Conservation (phyloP, 169 alveolate genomes). For the Plasmodium malariae region DNA sequence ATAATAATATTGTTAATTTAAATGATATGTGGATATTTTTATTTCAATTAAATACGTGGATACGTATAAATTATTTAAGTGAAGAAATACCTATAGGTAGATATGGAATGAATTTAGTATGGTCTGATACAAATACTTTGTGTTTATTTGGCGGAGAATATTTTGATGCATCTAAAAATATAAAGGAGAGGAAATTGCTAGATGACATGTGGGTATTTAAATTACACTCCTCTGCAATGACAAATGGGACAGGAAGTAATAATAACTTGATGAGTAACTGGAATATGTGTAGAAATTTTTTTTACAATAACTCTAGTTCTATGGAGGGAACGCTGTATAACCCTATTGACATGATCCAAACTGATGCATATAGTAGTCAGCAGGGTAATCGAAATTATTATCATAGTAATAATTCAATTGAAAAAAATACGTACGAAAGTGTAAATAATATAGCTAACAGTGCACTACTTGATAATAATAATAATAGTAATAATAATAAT, state of each 20-base stretch:
- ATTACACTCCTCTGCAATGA: background rate
- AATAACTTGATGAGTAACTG: too few species aligned
- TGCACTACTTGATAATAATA: too few species aligned
- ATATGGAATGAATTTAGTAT: conserved; percentile 89
- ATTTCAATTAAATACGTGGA: conserved; percentile 87
- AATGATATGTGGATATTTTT: conserved; percentile 93
- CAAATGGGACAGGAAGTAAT: background rate
- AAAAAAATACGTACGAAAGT: background rate
- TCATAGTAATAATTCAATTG: background rate
- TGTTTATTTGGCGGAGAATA: conserved; percentile 93
- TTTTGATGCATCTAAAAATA: conserved; percentile 75
- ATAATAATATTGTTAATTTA: conserved; percentile 83
- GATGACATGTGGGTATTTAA: conserved; percentile 91
- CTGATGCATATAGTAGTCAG: background rate
- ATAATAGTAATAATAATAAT: background rate
- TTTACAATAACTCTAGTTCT: background rate
- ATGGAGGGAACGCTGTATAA: background rate
- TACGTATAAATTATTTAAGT: conserved; percentile 86
- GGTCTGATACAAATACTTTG: conserved; percentile 91
- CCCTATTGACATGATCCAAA: conserved; percentile 1
- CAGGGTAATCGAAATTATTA: background rate
- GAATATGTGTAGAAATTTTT: background rate
- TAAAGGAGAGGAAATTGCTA: conserved; percentile 82
- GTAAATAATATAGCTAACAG: background rate
- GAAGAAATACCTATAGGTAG: conserved; percentile 90